Evolutionary conservation across 345 rosid species (phyloP).

Genomic region (Noccaea caerulescens): DNA sequence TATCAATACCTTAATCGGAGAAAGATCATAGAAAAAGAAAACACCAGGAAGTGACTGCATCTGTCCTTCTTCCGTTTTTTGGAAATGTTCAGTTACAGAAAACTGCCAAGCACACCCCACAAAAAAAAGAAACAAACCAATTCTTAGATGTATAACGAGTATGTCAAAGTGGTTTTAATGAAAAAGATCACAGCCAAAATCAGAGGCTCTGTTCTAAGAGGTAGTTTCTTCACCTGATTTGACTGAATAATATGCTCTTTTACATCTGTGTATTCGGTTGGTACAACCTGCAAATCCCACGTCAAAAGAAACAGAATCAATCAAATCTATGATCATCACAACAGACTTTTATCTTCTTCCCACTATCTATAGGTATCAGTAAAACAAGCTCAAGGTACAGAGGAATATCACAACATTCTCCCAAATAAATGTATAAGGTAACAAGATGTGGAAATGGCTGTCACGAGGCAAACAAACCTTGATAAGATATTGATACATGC

Average conservation of each 20-base stretch:
- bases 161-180: not conserved
- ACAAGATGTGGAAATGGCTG: constrained; percentile 13
- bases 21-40: constrained; percentile 78
- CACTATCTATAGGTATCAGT: not conserved
- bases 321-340: constrained; percentile 10
- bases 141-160: not conserved
- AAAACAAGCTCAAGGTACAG: not conserved
- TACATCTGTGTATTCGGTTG: constrained; percentile 67
- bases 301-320: constrained; percentile 6
- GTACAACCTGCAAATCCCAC: constrained; percentile 67
- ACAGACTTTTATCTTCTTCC: not conserved
- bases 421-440: no score
- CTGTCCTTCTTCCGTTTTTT: constrained; percentile 52
- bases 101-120: constrained; percentile 47
- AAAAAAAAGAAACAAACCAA: not conserved
- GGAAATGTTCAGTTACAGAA: constrained; percentile 78
- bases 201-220: constrained; percentile 4
- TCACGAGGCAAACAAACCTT: constrained; percentile 52
- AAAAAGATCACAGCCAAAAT: not conserved
- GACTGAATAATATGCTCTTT: constrained; percentile 60
- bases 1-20: constrained; percentile 75
- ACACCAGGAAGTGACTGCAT: constrained; percentile 56
- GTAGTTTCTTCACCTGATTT: constrained; percentile 59
- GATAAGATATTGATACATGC: constrained; percentile 84
- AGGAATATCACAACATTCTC: no score